Base-by-base conservation (phyloP, 371 early-diverging fungal genomes). In the Haplosporangium sp. region DNA sequence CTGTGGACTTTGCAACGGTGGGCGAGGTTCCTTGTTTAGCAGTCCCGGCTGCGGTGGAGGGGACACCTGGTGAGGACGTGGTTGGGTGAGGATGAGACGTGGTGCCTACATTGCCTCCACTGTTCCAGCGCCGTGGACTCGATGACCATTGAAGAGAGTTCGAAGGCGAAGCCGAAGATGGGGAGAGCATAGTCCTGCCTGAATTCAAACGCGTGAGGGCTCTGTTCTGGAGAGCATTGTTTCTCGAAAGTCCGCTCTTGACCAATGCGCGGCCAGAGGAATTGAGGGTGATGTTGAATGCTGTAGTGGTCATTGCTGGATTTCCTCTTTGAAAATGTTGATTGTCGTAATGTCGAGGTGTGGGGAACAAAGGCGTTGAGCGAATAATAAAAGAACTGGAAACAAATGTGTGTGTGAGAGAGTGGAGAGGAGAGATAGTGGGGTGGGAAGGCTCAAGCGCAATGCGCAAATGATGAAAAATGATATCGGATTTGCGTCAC, bases 201-300 rank as follows among this genome's bases (percentile, higher is more conserved):
- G 51, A 56, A 56, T 50, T 64, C 56, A 46, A 64, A 46, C 29
- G 14, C 41, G 58, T 18, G 50, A n/a, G 51, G 36, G 65, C 48
- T 58, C 29, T 64, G 20, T 50, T 6, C 14, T 11, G 37, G n/a
- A 38, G 18, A 29, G n/a, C 0, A 23, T 9, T 21, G 48, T n/a
- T 55, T 29, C 52, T 64, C 16, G 40, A 18, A 23, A 57, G 23
- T 1, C 16, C 18, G 18, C 20, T 21, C 54, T 37, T 38, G 23
- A 29, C 40, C 11, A 36, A 16, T 7, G 64, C 47, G 29, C 56
- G 38, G 10, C 50, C 38, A 18, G 48, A 59, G 29, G 56, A 12
- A 11, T 21, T 20, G 57, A 48, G 56, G 16, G 43, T 20, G 11
- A 47, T 5, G 21, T 38, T 64, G 41, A 56, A 37, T 13, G 42